These are phyloP conservation scores for Aspergillus pseudonomiae DNA, from an alignment of 2,329 filamentous ascomycete species.

Conservation along the genomic window DNA sequence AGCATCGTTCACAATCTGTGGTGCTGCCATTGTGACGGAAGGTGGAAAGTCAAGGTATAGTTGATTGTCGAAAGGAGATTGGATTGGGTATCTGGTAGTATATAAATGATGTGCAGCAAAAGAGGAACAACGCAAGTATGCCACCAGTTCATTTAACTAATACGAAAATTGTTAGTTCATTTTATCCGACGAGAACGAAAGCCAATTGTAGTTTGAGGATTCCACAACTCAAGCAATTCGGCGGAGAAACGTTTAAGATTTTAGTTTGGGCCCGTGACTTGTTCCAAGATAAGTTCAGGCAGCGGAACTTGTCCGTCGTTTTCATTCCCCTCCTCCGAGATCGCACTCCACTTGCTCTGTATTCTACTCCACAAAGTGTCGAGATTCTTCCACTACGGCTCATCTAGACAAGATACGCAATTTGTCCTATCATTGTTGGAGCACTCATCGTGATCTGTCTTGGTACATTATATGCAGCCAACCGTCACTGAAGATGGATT, in stretches of 20 bases:
- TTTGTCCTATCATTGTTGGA: not conserved
- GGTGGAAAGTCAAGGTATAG: not conserved
- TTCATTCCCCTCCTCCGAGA: not conserved
- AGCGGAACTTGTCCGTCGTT: conserved; percentile 8
- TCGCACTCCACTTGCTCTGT: conserved; percentile 6
- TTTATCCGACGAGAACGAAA: not conserved
- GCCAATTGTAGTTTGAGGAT: not conserved
- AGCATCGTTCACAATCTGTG: conserved; percentile 15
- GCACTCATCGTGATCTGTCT: not conserved
- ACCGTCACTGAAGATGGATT: not conserved
- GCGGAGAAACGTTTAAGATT: conserved; percentile 20
- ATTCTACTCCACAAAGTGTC: not conserved
- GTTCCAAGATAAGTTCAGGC: not conserved
- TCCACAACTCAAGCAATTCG: not conserved
- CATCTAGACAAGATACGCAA: not conserved
- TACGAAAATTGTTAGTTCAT: not conserved
- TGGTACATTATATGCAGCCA: not conserved
- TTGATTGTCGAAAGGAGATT: not conserved
- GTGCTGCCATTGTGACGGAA: conserved; percentile 27
- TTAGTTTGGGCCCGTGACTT: conserved; percentile 2
- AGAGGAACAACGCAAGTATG: not conserved
- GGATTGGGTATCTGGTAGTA: not conserved
- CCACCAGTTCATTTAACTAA: not conserved
- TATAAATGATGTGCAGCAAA: conserved; percentile 1
- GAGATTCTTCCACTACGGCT: not conserved